Evolutionary conservation across 371 early-diverging fungal species (phyloP).

Genomic region (Mortierella sp.): DNA sequence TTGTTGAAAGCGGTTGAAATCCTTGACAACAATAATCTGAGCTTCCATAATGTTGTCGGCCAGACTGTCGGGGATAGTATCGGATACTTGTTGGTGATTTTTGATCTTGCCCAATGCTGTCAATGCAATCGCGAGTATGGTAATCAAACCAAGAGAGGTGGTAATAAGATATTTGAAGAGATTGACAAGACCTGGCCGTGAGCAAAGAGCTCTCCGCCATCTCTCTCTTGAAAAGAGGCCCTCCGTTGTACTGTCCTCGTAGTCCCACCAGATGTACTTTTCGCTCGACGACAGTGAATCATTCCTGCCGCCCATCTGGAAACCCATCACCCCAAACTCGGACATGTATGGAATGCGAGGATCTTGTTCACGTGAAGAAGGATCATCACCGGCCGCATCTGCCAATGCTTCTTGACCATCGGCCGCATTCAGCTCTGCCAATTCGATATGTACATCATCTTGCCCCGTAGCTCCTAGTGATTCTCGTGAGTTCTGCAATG

Average conservation of each 20-base stretch:
- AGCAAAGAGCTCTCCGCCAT: slow-evolving; percentile 25
- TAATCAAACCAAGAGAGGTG: slow-evolving; percentile 23
- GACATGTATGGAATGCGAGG: not conserved
- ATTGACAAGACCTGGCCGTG: slow-evolving; percentile 18
- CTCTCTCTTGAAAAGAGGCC: slow-evolving; percentile 14
- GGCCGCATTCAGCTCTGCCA: not conserved
- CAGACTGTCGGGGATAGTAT: slow-evolving; percentile 31
- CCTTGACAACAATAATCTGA: slow-evolving; percentile 34
- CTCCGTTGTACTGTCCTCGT: slow-evolving; percentile 15
- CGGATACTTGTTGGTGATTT: slow-evolving; percentile 25
- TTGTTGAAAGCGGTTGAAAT: slow-evolving; percentile 10
- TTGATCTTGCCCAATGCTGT: slow-evolving; percentile 32
- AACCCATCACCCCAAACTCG: too few species aligned
- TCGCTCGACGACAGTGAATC: slow-evolving; percentile 25
- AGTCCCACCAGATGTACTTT: slow-evolving; percentile 30
- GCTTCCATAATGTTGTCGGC: slow-evolving; percentile 30
- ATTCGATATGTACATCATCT: not conserved
- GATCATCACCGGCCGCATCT: not conserved
- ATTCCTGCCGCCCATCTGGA: not conserved
- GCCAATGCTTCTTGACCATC: not conserved
- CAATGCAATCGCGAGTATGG: slow-evolving; percentile 40
- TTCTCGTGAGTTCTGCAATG: not conserved
- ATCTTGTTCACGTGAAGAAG: not conserved
- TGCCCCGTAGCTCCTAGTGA: not conserved
- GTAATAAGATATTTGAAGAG: slow-evolving; percentile 19